These are phyloP conservation scores for Peterozyma xylosa DNA, from an alignment of 805 yeast species.

Conservation along the genomic window DNA sequence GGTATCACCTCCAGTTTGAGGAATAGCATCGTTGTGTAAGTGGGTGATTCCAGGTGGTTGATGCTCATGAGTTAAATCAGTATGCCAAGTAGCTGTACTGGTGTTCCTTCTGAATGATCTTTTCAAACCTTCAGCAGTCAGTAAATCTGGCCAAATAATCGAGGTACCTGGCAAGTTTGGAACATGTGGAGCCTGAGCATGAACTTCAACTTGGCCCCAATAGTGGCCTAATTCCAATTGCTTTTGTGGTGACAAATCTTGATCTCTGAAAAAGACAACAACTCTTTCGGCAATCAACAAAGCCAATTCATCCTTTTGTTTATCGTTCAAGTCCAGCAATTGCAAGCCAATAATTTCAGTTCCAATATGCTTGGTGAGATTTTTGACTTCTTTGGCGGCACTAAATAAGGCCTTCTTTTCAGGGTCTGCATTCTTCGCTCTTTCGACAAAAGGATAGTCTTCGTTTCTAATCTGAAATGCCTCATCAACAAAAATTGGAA, in stretches of 20 bases:
- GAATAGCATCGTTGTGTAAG: constrained; percentile 38
- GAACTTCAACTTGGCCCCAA: constrained; percentile 36
- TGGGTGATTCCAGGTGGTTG: constrained; percentile 40
- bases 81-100: constrained; percentile 29
- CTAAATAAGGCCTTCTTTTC: constrained; percentile 33
- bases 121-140: constrained; percentile 7
- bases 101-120: constrained; percentile 2
- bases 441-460: constrained; percentile 24
- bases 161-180: constrained; percentile 29
- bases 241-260: constrained; percentile 33
- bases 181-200: constrained; percentile 26
- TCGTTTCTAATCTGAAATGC: constrained; percentile 28
- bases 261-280: constrained; percentile 44
- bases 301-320: constrained; percentile 36
- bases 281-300: constrained; percentile 34
- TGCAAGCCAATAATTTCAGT: constrained; percentile 43
- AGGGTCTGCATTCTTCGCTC: constrained; percentile 30
- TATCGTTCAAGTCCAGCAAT: constrained; percentile 28
- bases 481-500: constrained; percentile 33
- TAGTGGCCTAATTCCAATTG: constrained; percentile 38
- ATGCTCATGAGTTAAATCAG: constrained; percentile 39
- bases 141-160: constrained; percentile 33
- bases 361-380: constrained; percentile 39
- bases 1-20: constrained; percentile 47
- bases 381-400: constrained; percentile 31